Percentiles rank a stretch among this genome's conserved stretches.
phyloP scores from a whole-genome alignment of 2,329 filamentous ascomycete genomes.

The Colletotrichum sp. region DNA sequence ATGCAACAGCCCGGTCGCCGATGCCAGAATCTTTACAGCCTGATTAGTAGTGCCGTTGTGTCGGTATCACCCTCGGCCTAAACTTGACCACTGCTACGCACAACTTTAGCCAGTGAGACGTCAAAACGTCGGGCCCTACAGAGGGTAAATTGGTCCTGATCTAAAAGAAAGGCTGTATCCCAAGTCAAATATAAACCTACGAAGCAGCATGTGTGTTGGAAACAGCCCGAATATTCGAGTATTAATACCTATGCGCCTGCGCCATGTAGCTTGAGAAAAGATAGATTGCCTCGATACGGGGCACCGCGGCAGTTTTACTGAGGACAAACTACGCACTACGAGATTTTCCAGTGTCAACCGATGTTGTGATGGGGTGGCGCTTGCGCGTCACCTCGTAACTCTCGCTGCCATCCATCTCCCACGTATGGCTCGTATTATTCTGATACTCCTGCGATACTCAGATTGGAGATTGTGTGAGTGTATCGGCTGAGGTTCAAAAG shows the following conservation, averaged over 20 bases:
- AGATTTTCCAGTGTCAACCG: rapidly evolving
- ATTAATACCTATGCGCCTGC: neutral
- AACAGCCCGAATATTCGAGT: neutral
- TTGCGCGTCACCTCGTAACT: neutral
- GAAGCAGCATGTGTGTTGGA: neutral
- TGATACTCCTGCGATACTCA: neutral
- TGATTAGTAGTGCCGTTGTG: too few species aligned
- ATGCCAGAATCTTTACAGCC: neutral
- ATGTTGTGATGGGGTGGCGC: rapidly evolving
- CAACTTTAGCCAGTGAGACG: neutral
- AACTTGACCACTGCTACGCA: neutral
- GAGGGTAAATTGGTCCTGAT: neutral
- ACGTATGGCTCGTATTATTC: neutral
- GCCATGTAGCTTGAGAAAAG: neutral
- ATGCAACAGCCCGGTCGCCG: neutral
- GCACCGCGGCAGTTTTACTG: neutral
- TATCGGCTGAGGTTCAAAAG: rapidly evolving
- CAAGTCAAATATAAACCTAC: neutral
- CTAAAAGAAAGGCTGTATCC: rapidly evolving
- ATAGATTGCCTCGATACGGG: too few species aligned
- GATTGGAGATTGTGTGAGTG: neutral
- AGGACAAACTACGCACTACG: neutral
- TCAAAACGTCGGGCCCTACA: rapidly evolving
- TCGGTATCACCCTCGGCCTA: rapidly evolving
- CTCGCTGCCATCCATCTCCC: neutral